A percentile compares a stretch with the other conserved stretches of the same genome.
Conservation (phyloP, 352 stramenopile species). For the Thalassiosira mediterranea region DNA sequence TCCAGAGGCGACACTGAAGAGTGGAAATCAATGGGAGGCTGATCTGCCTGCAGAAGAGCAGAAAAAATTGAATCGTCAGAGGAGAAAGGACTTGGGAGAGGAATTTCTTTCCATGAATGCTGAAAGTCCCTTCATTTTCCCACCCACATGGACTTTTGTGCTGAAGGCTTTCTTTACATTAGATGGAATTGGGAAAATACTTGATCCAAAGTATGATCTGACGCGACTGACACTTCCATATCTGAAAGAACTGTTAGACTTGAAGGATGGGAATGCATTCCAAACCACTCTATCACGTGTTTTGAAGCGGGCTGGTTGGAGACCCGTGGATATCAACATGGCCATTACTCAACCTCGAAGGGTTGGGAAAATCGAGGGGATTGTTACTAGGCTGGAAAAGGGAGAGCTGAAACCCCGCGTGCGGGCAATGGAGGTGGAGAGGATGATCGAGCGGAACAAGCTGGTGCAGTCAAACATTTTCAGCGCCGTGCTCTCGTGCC, state of each 20-base stretch:
- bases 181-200: constrained; percentile 89
- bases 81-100: constrained; percentile 82
- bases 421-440: constrained; percentile 86
- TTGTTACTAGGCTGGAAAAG: constrained; percentile 79
- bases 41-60: constrained; percentile 82
- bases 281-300: constrained; percentile 80
- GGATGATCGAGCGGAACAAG: constrained; percentile 82
- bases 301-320: constrained; percentile 78
- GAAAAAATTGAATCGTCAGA: constrained; percentile 68
- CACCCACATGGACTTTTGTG: constrained; percentile 89
- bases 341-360: constrained; percentile 83
- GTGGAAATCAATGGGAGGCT: constrained; percentile 84
- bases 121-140: constrained; percentile 88
- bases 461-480: constrained; percentile 82
- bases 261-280: constrained; percentile 86
- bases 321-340: constrained; percentile 84
- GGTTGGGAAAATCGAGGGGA: constrained; percentile 83
- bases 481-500: constrained; percentile 67
- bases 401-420: constrained; percentile 88
- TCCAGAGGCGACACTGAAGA: constrained; percentile 78
- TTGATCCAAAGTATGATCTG: constrained; percentile 88
- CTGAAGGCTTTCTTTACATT: constrained; percentile 88
- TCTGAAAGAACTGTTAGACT: constrained; percentile 88
- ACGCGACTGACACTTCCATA: constrained; percentile 86
- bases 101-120: constrained; percentile 87